Evolutionary conservation across 1,139 yeast genomes (phyloP), one percentile per base, ranked within the genome.

Genomic region (Hemisphaericaspora lyxosophila): DNA sequence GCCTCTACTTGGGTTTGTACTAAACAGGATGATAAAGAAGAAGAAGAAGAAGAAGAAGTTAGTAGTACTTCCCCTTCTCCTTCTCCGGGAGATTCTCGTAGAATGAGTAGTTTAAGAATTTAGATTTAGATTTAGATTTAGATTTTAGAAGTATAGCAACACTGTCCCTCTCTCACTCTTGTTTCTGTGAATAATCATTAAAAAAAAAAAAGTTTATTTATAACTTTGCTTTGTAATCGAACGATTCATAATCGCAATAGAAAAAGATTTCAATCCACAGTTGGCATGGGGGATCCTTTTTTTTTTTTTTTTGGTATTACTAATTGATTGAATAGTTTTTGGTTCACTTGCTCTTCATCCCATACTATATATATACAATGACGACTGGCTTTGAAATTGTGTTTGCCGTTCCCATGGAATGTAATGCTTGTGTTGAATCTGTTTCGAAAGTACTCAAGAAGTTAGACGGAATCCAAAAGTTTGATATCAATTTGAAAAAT

Each of bases 1-100:
- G 94, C 95, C 2, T 83, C 90, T 4, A 84, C 94, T 2, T 85
- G 95, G 95, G 79, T 85, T 17, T 83, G 90, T 56, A 80, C 82
- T 26, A 84, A 84, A 45, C 33, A 50, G 15, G 59, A 44, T 13
- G 52, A 35, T 12, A 31, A 35, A 13, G 52, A 36, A 12, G 33
- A 35, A 12, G 41, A 31, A 5, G 36, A 30, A 18, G 39, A 27
- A 14, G 41, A 83, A 44, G 57, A 43, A n/a, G 54, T 11, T 12
- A 25, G 14, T 25, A n/a, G n/a, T n/a, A n/a, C n/a, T n/a, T n/a
- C n/a, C n/a, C 12, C 18, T 9, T 3, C 20, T 8, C 6, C 20
- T 7, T 27, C 30, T 3, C 16, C 16, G n/a, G 20, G 23, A 15
- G 26, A 13, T 7, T 20, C 28, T 35, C 49, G 59, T 40, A 62